Evolutionary conservation across 257 asterid genomes (phyloP), one percentile per base, ranked within the genome.

Genomic region (Fraxinus excelsior): DNA sequence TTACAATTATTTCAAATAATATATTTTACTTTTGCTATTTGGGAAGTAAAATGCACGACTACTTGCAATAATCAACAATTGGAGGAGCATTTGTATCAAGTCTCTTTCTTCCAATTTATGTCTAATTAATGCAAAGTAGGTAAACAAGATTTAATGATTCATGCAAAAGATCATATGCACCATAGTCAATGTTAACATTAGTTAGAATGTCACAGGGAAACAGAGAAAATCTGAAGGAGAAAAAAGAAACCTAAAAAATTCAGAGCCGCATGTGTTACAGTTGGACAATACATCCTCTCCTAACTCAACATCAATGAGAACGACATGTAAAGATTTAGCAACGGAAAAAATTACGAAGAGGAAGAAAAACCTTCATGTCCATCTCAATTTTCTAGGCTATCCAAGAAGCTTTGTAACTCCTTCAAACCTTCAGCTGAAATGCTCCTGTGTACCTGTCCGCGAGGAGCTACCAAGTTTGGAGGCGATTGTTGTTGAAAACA

Each of bases 361-460:
- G 58, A 46, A 46, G 8, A 16, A 14, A 46, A 46, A 46, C 7
- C n/a, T 16, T 34, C 80, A 46, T 46, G n/a, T 16, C 7, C 58
- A 78, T 83, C 89, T 92, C 86, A 92, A 76, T 53, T 85, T 70
- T 87, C 87, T 84, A 91, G 83, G 76, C 78, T 70, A 83, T 93
- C 94, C 91, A 95, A 83, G 89, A 89, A 91, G 79, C 96, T 76
- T 74, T 87, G 92, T 89, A 95, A 76, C 88, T 91, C 98, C 87
- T 87, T 91, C 86, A 95, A 84, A 67, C 98, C 98, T 86, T 95
- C 99, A 0, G 99, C 97, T 19, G 98, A 91, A 31, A 96, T 76
- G 87, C 98, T 95, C 84, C 98, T 85, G n/a, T 93, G 94, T 7
- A 95, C 97, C 74, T 93, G 86, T n/a, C 91, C 90, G 13, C 98